These are phyloP conservation scores for Mrakia gelida DNA, from an alignment of 768 basidiomycete genomes.

Conservation along the genomic window DNA sequence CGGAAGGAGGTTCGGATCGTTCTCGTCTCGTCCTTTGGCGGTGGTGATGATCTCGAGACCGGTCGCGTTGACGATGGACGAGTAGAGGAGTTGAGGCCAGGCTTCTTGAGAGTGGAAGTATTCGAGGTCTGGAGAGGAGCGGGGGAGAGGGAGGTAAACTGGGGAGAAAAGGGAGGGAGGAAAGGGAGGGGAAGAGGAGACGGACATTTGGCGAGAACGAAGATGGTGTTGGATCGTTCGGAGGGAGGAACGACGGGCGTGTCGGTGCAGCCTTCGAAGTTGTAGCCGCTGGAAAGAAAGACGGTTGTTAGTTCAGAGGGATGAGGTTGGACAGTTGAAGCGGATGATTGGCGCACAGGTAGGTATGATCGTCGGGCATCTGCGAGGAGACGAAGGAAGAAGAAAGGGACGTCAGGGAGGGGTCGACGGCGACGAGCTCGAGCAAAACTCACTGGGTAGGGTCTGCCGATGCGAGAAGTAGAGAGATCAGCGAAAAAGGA, in stretches of 20 bases:
- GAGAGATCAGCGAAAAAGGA: background rate
- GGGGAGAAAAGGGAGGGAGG: background rate
- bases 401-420: background rate
- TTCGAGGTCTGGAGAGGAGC: background rate
- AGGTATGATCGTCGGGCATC: background rate
- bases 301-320: background rate
- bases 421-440: background rate
- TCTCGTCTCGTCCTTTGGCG: background rate
- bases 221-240: background rate
- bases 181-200: background rate
- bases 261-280: conserved; percentile 7
- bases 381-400: background rate
- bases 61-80: background rate
- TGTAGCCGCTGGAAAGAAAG: background rate
- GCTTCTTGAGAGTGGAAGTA: background rate
- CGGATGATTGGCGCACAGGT: background rate
- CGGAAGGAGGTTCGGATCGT: background rate
- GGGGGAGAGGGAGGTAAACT: background rate
- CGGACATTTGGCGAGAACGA: background rate
- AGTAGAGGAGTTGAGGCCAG: background rate
- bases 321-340: background rate
- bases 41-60: background rate
- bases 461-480: background rate
- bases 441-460: background rate
- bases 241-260: background rate